phyloP scores from a whole-genome alignment of 148 eudicot species.

The Nyssa sinensis region DNA sequence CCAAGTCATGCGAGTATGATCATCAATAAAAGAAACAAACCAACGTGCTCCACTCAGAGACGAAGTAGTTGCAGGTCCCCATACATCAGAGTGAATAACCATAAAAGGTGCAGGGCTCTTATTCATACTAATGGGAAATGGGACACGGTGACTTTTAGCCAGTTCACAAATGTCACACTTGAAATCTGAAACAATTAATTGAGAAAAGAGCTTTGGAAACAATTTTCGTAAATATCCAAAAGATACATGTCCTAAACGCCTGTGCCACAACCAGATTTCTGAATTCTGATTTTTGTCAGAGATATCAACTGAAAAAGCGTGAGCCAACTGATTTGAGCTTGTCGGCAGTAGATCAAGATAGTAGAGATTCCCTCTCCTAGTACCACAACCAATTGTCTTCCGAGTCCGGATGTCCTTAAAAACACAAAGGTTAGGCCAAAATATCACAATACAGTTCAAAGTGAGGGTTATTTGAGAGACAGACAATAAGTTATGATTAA shows the following conservation, averaged over 20 bases:
- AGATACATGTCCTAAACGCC: slow-evolving; percentile 8
- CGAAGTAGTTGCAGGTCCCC: too few species aligned
- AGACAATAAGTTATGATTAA: not conserved
- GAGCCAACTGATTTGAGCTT: not conserved
- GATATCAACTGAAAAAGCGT: not conserved
- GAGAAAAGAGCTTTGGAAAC: not conserved
- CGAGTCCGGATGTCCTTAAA: too few species aligned
- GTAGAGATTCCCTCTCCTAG: slow-evolving; percentile 8
- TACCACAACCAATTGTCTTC: slow-evolving; percentile 10
- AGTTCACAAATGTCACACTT: too few species aligned
- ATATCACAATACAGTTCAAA: slow-evolving; percentile 3
- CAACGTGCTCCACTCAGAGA: too few species aligned
- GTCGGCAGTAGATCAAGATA: not conserved
- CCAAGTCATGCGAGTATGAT: too few species aligned
- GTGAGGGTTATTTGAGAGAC: not conserved
- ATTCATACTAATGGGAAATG: too few species aligned
- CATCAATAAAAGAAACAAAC: too few species aligned
- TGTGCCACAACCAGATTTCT: slow-evolving; percentile 10
- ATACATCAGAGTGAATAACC: too few species aligned
- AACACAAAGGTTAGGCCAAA: too few species aligned
- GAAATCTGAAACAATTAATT: not conserved
- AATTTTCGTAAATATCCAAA: too few species aligned
- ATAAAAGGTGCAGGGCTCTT: too few species aligned
- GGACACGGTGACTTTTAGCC: too few species aligned
- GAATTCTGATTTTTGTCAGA: not conserved